Conservation (phyloP, 768 basidiomycete species). For the Rhizopogon vinicolor region DNA sequence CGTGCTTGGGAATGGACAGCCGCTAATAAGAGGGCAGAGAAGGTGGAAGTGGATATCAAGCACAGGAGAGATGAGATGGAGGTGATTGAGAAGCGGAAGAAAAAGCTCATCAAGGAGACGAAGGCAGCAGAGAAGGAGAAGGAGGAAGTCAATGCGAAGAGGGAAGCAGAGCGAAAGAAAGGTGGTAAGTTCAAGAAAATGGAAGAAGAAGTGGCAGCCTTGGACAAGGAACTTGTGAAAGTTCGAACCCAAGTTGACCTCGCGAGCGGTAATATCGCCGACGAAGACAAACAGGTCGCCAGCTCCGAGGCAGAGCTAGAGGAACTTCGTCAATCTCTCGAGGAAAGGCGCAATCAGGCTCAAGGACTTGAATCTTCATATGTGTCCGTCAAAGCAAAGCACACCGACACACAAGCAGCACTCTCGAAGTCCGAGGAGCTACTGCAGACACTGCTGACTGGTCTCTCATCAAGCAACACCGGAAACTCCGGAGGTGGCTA, state of each 20-base stretch:
- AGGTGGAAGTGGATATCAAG: conserved; percentile 54
- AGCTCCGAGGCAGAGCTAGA: conserved; percentile 50
- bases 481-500: conserved; percentile 84
- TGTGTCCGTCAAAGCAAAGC: conserved; percentile 61
- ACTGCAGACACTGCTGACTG: conserved; percentile 92
- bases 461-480: conserved; percentile 67
- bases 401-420: conserved; percentile 54
- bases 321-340: conserved; percentile 54
- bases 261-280: conserved; percentile 65
- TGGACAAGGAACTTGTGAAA: conserved; percentile 80
- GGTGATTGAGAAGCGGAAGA: conserved; percentile 40
- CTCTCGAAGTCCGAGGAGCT: conserved; percentile 82
- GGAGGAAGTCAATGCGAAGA: conserved; percentile 60
- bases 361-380: conserved; percentile 50
- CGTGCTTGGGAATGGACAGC: conserved; percentile 89
- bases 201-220: conserved; percentile 71
- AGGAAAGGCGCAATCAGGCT: conserved; percentile 59
- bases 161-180: conserved; percentile 87
- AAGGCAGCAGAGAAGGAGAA: conserved; percentile 65
- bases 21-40: conserved; percentile 42
- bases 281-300: conserved; percentile 64
- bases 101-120: conserved; percentile 48
- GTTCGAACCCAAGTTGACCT: conserved; percentile 83
- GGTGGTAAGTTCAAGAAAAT: conserved; percentile 88
- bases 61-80: conserved; percentile 46